Base-by-base conservation (phyloP, 208 protist genomes). In the Wallacemonas collosoma region DNA sequence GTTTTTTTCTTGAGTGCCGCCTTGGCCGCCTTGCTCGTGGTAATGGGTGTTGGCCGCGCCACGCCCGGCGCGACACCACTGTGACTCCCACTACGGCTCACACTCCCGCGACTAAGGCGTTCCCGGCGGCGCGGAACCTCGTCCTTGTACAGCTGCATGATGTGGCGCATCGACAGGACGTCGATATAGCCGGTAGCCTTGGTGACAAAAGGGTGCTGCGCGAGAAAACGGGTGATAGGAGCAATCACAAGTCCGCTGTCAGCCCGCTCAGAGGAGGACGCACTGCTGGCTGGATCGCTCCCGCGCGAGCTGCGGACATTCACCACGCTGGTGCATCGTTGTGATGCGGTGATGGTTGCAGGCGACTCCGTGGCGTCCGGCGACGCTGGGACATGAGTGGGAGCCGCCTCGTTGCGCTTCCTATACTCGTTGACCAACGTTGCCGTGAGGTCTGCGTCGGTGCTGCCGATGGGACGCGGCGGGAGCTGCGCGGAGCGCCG, bases 401-500 rank as follows among this genome's bases (percentile, higher is more conserved):
- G 17, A 26, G 11, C 63, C 12, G 35, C 45, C 5, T 65, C 68
- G 40, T 2, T 2, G n/a, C 26, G 54, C 45, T 48, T 50, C 6
- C 82, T 36, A 47, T 68, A 51, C 36, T 48, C 47, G 68, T 80
- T 78, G 51, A n/a, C 51, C 51, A 56, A 9, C 14, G 26, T 5
- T n/a, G n/a, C 14, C 15, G 51, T n/a, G 5, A 56, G 14, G 36
- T 62, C 56, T n/a, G 17, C 56, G 17, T 43, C 56, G 36, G 38
- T 43, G 56, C 35, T 36, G 56, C 60, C 60, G 40, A 65, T 65
- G 11, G 54, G 55, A 50, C 54, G 43, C n/a, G 53, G 53, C 0
- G 47, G 43, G 17, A 74, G 61, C 1, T 75, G 43, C 26, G 80
- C n/a, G 5, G 75, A 56, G 5, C 44, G 45, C 35, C 73, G 76